A percentile compares a stretch with the other conserved stretches of the same genome.
These are phyloP conservation scores for Phyllosticta citrichinensis DNA, from an alignment of 2,329 filamentous ascomycete genomes.

Conservation along the genomic window DNA sequence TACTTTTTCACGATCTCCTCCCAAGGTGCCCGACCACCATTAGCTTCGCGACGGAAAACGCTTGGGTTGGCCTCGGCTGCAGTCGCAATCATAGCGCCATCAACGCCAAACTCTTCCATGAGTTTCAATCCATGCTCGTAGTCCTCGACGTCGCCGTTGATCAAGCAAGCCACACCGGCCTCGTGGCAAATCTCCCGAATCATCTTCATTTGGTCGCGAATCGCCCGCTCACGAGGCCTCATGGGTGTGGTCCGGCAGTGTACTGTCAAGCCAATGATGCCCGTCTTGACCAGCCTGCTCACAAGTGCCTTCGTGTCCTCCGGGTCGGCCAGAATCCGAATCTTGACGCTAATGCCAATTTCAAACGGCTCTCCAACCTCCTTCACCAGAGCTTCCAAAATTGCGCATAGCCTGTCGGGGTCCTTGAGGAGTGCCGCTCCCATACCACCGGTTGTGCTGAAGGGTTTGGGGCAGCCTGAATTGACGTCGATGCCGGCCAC, in stretches of 20 bases:
- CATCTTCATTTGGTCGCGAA: conserved; percentile 78
- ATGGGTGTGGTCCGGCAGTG: conserved; percentile 96
- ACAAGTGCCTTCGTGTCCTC: conserved; percentile 71
- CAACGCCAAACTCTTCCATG: conserved; percentile 69
- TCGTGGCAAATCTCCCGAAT: conserved; percentile 70
- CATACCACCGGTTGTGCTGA: conserved; percentile 90
- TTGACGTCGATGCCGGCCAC: conserved; percentile 95
- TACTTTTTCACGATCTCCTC: conserved; percentile 68
- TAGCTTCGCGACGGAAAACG: conserved; percentile 61
- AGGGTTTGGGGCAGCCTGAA: conserved; percentile 95
- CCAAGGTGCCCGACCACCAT: conserved; percentile 68
- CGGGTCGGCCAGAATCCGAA: conserved; percentile 70
- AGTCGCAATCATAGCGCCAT: conserved; percentile 96
- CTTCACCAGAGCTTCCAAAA: conserved; percentile 71
- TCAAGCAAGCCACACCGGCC: conserved; percentile 80
- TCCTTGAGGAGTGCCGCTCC: conserved; percentile 80
- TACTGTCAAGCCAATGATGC: conserved; percentile 84
- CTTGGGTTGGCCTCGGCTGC: conserved; percentile 85
- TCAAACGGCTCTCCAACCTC: conserved; percentile 67
- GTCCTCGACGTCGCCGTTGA: conserved; percentile 85
- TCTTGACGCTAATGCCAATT: conserved; percentile 96
- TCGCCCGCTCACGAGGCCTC: conserved; percentile 79
- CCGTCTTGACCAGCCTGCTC: conserved; percentile 66
- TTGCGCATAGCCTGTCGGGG: conserved; percentile 73
- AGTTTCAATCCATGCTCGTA: conserved; percentile 63